These are phyloP conservation scores for Umbelopsis isabellina DNA, from an alignment of 192 early-diverging fungal genomes.

Conservation along the genomic window DNA sequence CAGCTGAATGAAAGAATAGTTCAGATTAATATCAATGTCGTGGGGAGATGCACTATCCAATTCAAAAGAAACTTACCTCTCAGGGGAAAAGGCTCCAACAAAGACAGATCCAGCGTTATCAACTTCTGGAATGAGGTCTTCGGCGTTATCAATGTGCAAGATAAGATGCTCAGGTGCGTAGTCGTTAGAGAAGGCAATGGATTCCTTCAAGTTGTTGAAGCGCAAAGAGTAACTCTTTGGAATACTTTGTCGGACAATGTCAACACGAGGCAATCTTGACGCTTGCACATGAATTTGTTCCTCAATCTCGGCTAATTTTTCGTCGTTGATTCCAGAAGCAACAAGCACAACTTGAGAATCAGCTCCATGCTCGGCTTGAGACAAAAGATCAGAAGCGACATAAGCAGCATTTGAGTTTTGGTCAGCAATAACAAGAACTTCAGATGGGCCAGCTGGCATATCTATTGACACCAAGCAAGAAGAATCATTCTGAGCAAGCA, in stretches of 20 bases:
- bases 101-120: slow-evolving; percentile 96
- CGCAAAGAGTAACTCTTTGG: slow-evolving; percentile 81
- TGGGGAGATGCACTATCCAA: not conserved
- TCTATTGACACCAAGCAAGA: slow-evolving; percentile 94
- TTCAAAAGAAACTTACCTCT: slow-evolving; percentile 60
- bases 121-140: slow-evolving; percentile 63
- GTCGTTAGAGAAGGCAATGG: slow-evolving; percentile 90
- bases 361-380: slow-evolving; percentile 96
- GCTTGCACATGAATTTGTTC: slow-evolving; percentile 84
- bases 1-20: slow-evolving; percentile 57
- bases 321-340: slow-evolving; percentile 71
- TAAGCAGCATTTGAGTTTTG: slow-evolving; percentile 81
- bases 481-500: slow-evolving; percentile 93
- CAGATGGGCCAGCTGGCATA: slow-evolving; percentile 99
- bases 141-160: slow-evolving; percentile 83
- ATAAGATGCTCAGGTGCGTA: slow-evolving; percentile 99
- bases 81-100: slow-evolving; percentile 95
- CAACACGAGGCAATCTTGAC: slow-evolving; percentile 78
- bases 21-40: not conserved
- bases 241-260: slow-evolving; percentile 88
- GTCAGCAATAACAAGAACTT: slow-evolving; percentile 97
- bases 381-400: slow-evolving; percentile 93
- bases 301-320: slow-evolving; percentile 76
- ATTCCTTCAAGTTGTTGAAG: slow-evolving; percentile 72
- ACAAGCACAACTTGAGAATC: slow-evolving; percentile 98